These are phyloP conservation scores for Kodamaea jinghongensis DNA, from an alignment of 805 yeast species.

Conservation along the genomic window DNA sequence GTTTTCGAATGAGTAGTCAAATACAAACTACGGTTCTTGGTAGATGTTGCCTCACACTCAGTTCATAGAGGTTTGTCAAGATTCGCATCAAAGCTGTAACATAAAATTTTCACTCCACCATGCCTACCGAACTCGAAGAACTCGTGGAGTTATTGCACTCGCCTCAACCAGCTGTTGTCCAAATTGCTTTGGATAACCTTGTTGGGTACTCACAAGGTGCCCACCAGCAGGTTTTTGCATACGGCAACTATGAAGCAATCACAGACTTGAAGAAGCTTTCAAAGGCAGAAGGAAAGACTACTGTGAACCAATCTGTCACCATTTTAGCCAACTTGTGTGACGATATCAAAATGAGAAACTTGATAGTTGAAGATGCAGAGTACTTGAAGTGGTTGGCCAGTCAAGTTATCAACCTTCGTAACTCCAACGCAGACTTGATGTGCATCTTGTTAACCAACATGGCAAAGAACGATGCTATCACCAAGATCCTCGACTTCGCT, in stretches of 20 bases:
- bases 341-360: conserved; percentile 57
- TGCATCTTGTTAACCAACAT: conserved; percentile 82
- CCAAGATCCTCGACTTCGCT: conserved; percentile 45
- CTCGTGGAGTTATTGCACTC: conserved; percentile 80
- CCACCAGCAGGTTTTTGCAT: conserved; percentile 61
- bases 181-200: conserved; percentile 79
- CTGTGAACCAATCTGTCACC: conserved; percentile 68
- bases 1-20: too few relatives aligned
- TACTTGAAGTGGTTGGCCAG: conserved; percentile 50
- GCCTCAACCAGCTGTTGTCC: conserved; percentile 73
- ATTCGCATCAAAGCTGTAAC: conserved; percentile 4
- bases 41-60: too few relatives aligned
- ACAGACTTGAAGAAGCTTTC: conserved; percentile 65
- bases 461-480: conserved; percentile 71
- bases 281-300: conserved; percentile 49
- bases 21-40: too few relatives aligned
- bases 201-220: conserved; percentile 79
- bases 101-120: conserved; percentile 11
- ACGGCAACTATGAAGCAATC: conserved; percentile 68
- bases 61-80: too few relatives aligned
- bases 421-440: conserved; percentile 74
- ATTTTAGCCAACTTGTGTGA: conserved; percentile 82
- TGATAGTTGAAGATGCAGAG: conserved; percentile 61
- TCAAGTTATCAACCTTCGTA: conserved; percentile 52
- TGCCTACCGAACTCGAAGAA: conserved; percentile 48